Conservation (phyloP, 495 filamentous ascomycete species). For the Neurospora sp. region DNA sequence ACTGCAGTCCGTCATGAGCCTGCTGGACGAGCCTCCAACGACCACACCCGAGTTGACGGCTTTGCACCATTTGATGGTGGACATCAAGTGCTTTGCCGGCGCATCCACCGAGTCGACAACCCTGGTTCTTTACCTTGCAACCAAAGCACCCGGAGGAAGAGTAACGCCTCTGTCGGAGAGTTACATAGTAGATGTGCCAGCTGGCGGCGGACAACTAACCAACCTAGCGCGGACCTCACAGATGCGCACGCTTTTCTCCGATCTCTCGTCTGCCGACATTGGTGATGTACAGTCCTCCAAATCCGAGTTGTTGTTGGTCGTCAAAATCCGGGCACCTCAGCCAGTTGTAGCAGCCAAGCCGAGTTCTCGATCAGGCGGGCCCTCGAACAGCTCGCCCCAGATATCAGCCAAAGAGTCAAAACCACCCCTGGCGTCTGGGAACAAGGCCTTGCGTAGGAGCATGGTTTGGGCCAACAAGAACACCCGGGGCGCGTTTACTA, state of each 20-base stretch:
- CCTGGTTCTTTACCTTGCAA: constrained; percentile 69
- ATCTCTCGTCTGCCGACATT: constrained; percentile 72
- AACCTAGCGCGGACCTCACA: constrained; percentile 48
- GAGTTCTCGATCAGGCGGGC: constrained; percentile 33
- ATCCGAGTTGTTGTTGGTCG: constrained; percentile 70
- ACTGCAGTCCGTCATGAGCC: constrained; percentile 90
- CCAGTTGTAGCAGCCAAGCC: constrained; percentile 39
- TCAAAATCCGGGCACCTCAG: constrained; percentile 62
- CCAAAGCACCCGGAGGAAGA: constrained; percentile 49
- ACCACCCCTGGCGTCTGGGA: constrained; percentile 31
- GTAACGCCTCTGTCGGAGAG: constrained; percentile 69
- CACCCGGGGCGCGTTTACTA: constrained; percentile 37
- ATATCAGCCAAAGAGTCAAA: constrained; percentile 30
- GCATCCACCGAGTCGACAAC: constrained; percentile 61
- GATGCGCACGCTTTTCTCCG: constrained; percentile 79
- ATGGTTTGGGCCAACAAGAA: constrained; percentile 67
- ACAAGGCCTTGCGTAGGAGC: constrained; percentile 61
- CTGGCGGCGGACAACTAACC: constrained; percentile 56
- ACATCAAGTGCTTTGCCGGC: constrained; percentile 70
- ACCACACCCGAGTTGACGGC: constrained; percentile 56
- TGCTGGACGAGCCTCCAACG: constrained; percentile 70
- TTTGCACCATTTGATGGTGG: constrained; percentile 76
- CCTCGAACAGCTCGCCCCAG: constrained; percentile 23
- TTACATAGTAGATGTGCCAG: constrained; percentile 69
- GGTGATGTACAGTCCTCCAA: constrained; percentile 61